Base-by-base conservation (phyloP, 805 yeast species). In the Cyberlindnera japonica region DNA sequence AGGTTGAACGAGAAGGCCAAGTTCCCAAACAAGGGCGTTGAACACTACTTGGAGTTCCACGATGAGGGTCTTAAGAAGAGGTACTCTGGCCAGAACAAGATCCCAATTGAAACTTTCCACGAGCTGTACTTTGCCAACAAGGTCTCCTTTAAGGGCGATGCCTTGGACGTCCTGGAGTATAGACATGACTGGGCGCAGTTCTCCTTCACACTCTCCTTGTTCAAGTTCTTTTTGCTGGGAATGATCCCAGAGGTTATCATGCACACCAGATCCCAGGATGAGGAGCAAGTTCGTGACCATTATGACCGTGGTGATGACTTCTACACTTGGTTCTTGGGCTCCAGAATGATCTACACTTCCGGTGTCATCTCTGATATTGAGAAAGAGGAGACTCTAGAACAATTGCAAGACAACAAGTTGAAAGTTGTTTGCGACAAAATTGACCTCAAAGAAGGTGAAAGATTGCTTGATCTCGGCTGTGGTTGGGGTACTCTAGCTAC, bases 261-360 rank as follows among this genome's bases (percentile, higher is more conserved):
- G 80, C 96, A 88, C 70, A 81, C 95, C 50, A 79, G 87, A 61
- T 83, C 95, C 16, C 96, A 88, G 70, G 96, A 89, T 62, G 96
- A 88, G 69, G 96, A 88, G 67, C 96, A 88, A 67, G 96, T 88
- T 42, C 80, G 95, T 65, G 96, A 84, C 58, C 95, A 88, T 68
- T 88, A 88, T 64, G 96, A 89, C 71, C 84, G 96, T 55, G 96
- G 96, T 64, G 96, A 88, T 61, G 96, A 89, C 65, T 88, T 88
- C 66, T 89, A 89, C 75, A 68, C 89, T 41, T 88, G 95, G 95
- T 88, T 88, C 71, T 71, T 88, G 54, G 96, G 96, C 46, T 93
- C 95, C 48, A 80, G 96, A 66, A 88, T 88, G 96, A 74, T 89
- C 62, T 89, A 88, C 70, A 89, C 96, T 26, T 80, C 91, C 17